These are phyloP conservation scores for Globisporangium spiculum DNA, from an alignment of 352 stramenopile genomes.

Conservation along the genomic window DNA sequence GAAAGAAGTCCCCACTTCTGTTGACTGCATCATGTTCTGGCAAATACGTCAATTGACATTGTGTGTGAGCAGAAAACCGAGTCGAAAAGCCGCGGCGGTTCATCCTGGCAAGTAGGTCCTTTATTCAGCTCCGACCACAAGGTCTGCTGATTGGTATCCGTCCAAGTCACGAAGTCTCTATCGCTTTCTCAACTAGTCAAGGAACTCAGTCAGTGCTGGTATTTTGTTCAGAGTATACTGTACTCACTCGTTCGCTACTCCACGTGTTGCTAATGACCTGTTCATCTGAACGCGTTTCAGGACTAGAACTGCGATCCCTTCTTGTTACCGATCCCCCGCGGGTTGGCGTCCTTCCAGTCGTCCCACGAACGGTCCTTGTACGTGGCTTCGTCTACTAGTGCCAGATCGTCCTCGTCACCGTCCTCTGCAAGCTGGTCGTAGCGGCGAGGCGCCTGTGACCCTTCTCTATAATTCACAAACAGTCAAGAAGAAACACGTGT, in stretches of 20 bases:
- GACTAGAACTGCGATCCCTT: slow-evolving; percentile 91
- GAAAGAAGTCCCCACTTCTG: neutral
- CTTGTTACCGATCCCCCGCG: slow-evolving; percentile 96
- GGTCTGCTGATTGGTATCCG: neutral
- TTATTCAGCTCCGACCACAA: neutral
- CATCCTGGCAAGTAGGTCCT: neutral
- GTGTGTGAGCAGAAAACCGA: neutral
- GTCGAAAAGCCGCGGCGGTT: slow-evolving; percentile 17
- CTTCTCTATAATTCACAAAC: slow-evolving; percentile 37
- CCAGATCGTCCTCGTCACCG: slow-evolving; percentile 93
- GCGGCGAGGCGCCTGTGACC: slow-evolving; percentile 55
- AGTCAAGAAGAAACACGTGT: neutral
- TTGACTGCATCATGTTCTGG: neutral
- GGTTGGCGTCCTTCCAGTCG: slow-evolving; percentile 96
- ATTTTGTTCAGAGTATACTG: neutral
- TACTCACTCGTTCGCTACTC: neutral
- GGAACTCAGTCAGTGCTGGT: neutral
- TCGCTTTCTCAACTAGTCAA: neutral
- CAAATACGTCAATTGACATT: neutral
- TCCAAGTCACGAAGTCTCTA: neutral
- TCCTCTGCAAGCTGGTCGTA: slow-evolving; percentile 94
- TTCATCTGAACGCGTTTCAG: neutral
- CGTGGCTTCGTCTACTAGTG: slow-evolving; percentile 90
- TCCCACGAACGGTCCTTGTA: slow-evolving; percentile 95
- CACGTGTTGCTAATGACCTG: neutral